phyloP scores from a whole-genome alignment of 352 stramenopile genomes.

The Pythium periplocum region DNA sequence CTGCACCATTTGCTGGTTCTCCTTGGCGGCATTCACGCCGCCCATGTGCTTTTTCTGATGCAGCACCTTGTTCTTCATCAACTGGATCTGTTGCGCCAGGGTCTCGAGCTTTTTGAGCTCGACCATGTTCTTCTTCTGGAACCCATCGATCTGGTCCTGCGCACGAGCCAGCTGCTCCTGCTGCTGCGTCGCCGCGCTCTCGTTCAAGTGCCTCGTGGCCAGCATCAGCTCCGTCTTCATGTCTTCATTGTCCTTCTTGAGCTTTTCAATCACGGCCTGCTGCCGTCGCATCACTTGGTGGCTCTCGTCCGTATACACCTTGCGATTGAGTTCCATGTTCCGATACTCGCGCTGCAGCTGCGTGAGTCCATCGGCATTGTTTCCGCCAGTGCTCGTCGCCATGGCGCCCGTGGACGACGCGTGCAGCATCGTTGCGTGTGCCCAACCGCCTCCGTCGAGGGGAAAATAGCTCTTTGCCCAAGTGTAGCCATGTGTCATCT shows the following conservation, averaged over 20 bases:
- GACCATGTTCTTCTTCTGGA: slow-evolving; percentile 72
- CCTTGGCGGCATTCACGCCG: slow-evolving; percentile 92
- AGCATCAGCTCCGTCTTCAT: slow-evolving; percentile 89
- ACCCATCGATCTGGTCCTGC: slow-evolving; percentile 89
- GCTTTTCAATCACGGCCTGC: slow-evolving; percentile 88
- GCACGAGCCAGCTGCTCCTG: slow-evolving; percentile 76
- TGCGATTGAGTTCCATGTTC: slow-evolving; percentile 97
- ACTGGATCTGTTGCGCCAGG: slow-evolving; percentile 85
- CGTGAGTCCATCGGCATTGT: slow-evolving; percentile 69
- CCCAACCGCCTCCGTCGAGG: too few relatives aligned
- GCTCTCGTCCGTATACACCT: slow-evolving; percentile 91
- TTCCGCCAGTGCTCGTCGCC: slow-evolving; percentile 16
- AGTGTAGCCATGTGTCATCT: too few relatives aligned
- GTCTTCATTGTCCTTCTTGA: slow-evolving; percentile 80
- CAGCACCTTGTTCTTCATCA: slow-evolving; percentile 84
- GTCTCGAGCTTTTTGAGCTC: slow-evolving; percentile 85
- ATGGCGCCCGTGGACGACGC: background rate
- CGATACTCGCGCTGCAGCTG: slow-evolving; percentile 94
- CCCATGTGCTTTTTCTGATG: slow-evolving; percentile 94
- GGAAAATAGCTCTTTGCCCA: too few relatives aligned
- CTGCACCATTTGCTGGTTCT: slow-evolving; percentile 94
- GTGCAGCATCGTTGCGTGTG: too few relatives aligned
- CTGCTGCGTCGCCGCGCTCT: slow-evolving; percentile 71
- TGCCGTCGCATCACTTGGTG: slow-evolving; percentile 94
- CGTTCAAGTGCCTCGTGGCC: slow-evolving; percentile 85